Conservation (phyloP, 1,284 basidiomycete species). For the Naganishia sp. region DNA sequence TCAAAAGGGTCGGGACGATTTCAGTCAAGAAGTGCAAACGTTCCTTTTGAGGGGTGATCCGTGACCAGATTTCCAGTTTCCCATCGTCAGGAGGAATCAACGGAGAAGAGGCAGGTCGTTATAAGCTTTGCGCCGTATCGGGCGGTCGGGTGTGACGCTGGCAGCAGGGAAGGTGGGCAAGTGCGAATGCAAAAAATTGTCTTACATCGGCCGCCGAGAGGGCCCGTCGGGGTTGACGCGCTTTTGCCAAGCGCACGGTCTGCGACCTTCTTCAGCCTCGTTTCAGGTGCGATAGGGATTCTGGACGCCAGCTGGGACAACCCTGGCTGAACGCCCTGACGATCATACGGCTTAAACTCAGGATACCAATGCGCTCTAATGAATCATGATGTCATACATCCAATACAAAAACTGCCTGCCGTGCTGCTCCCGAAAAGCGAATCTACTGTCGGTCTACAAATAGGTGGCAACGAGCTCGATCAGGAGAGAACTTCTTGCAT, state of each 20-base stretch:
- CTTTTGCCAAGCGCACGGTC: neutral
- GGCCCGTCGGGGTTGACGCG: neutral
- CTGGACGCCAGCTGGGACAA: too few relatives aligned
- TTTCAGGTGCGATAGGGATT: too few relatives aligned
- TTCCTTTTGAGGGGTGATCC: slow-evolving; percentile 28
- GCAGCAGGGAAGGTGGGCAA: neutral
- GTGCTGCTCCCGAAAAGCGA: slow-evolving; percentile 2
- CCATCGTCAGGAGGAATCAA: neutral
- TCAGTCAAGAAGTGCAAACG: slow-evolving; percentile 27
- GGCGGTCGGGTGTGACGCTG: neutral
- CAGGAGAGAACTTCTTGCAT: neutral
- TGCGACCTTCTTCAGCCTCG: neutral
- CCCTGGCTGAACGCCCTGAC: neutral
- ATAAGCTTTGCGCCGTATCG: slow-evolving; percentile 4
- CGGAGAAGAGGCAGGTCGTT: neutral
- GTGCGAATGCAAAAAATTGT: slow-evolving; percentile 1
- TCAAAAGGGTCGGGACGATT: slow-evolving; percentile 20
- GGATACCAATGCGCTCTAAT: slow-evolving; percentile 17
- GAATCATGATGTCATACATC: slow-evolving; percentile 24
- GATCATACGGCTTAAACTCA: neutral
- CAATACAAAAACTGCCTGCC: slow-evolving; percentile 19
- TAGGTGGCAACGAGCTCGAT: neutral
- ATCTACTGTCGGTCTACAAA: slow-evolving; percentile 23
- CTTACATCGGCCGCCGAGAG: slow-evolving; percentile 3
- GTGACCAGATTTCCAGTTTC: slow-evolving; percentile 29